These are phyloP conservation scores for Metschnikowia lunata DNA, from an alignment of 805 yeast genomes.

Conservation along the genomic window DNA sequence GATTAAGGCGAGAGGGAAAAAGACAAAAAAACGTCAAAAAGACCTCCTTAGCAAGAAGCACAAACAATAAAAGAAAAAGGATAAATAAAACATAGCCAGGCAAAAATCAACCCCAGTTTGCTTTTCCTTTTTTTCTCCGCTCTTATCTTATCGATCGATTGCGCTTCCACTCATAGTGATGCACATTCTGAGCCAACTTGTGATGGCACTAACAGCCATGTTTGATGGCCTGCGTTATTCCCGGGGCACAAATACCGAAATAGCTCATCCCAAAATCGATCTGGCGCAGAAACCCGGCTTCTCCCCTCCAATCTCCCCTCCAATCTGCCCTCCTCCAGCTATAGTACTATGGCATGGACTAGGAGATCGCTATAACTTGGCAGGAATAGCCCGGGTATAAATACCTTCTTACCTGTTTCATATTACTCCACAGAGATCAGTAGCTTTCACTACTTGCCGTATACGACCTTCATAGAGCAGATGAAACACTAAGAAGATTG, in stretches of 20 bases:
- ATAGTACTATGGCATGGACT: constrained; percentile 83
- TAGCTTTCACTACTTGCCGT: too few species aligned
- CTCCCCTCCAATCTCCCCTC: too few species aligned
- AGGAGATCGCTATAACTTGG: constrained; percentile 68
- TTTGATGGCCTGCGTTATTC: not conserved
- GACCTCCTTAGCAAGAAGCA: too few species aligned
- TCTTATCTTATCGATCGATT: not conserved
- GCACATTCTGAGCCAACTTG: constrained; percentile 7
- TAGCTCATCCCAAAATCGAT: not conserved
- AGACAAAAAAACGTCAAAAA: too few species aligned
- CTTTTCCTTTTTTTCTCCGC: not conserved
- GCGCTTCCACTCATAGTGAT: not conserved
- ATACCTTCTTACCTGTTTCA: too few species aligned
- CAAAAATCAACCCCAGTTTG: too few species aligned
- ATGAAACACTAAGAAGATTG: too few species aligned
- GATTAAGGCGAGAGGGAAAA: too few species aligned
- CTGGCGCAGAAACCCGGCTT: not conserved
- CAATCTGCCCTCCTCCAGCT: constrained; percentile 19
- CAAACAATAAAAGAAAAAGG: too few species aligned
- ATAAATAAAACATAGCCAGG: too few species aligned
- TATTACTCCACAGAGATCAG: too few species aligned
- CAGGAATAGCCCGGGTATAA: constrained; percentile 50
- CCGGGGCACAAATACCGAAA: not conserved
- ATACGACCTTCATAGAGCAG: too few species aligned
- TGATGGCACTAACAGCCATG: constrained; percentile 5